These are phyloP conservation scores for Erodium texanum DNA, from an alignment of 441 rosid genomes.

Conservation along the genomic window DNA sequence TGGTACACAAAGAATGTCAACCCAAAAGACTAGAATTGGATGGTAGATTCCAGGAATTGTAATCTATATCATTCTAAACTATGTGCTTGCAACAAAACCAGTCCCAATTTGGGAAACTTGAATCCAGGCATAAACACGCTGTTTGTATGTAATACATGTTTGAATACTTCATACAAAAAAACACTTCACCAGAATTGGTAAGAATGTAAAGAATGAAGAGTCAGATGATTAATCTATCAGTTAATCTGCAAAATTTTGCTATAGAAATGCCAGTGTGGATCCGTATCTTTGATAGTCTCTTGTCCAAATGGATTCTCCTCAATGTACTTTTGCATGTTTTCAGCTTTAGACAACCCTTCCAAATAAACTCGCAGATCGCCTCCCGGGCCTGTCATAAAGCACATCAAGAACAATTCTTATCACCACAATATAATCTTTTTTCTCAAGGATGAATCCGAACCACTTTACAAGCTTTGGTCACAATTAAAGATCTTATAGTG, in stretches of 20 bases:
- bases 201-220: not conserved
- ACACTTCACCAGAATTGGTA: not conserved
- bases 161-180: not conserved
- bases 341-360: constrained; percentile 35
- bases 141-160: not conserved
- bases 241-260: constrained; percentile 22
- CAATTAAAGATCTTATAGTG: too few species aligned
- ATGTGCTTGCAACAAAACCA: too few species aligned
- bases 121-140: not conserved
- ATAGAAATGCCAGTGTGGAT: constrained; percentile 43
- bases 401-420: too few species aligned
- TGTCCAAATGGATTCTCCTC: constrained; percentile 56
- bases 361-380: constrained; percentile 51
- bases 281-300: constrained; percentile 36
- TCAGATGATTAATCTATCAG: not conserved
- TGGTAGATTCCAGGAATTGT: too few species aligned
- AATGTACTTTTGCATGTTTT: constrained; percentile 41
- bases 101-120: too few species aligned
- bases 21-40: too few species aligned
- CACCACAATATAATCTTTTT: too few species aligned
- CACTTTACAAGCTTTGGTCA: too few species aligned
- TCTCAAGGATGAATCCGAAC: too few species aligned
- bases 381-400: constrained; percentile 31
- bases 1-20: too few species aligned
- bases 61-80: too few species aligned